Base-by-base conservation (phyloP, 164 flowering plant species). In the Stephania cephalantha region DNA sequence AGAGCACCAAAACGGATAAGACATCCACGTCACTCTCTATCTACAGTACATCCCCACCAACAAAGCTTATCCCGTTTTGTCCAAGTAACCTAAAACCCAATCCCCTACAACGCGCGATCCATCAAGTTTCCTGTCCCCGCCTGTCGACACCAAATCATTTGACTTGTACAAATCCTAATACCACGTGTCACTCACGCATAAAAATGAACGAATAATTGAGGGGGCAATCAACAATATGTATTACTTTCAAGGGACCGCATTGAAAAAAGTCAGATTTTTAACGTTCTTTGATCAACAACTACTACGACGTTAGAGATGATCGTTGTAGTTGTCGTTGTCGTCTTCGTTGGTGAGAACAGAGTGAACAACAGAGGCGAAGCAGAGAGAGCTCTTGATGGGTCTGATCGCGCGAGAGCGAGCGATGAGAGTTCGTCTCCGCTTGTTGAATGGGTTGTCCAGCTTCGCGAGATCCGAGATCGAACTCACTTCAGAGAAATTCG, bases 371-470 rank as follows among this genome's bases (percentile, higher is more conserved):
- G 66, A 61, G n/a, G 66, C 66, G 66, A 61, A 61, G 66, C 25
- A 84, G 1, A 71, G 45, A 76, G 83, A 78, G 61, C 78, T 68
- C 79, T 85, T 84, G 79, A 85, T 83, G 1, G 82, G 77, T 8
- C 78, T 76, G 63, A 71, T 81, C n/a, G 75, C 75, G 1, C 77
- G 42, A 83, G 81, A 84, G 61, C 77, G 78, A 0, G 90, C 90
- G 6, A 86, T 73, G 29, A 89, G 61, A 13, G 84, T 70, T 53
- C 89, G 83, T 20, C 90, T 81, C 67, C 88, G 75, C 83, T 90
- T 90, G 87, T 88, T 90, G 73, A 86, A 84, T 44, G 91, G 88
- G 53, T 83, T 88, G 78, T 90, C 92, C 35, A 74, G 45, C 74
- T 90, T 90, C 70, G 77, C 82, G 73, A 90, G 73, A 52, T 86